These are phyloP conservation scores for Dichotomopilus funicola DNA, from an alignment of 2,329 filamentous ascomycete genomes.

Conservation along the genomic window DNA sequence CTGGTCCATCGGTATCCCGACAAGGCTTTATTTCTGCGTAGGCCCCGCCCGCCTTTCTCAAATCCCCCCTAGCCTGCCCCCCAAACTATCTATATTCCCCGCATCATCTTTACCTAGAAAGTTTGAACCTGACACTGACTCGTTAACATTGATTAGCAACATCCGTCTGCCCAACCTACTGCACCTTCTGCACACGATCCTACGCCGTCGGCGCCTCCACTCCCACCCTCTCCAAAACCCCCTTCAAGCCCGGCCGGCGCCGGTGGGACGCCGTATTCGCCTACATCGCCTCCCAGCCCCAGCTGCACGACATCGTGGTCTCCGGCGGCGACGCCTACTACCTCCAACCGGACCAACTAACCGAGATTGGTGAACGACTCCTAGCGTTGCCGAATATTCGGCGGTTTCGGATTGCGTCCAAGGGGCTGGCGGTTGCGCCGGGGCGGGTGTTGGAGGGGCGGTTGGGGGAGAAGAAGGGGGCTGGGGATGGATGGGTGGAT, in stretches of 20 bases:
- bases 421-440: slow-evolving; percentile 54
- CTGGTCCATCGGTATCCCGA: slow-evolving; percentile 59
- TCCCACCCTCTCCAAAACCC: slow-evolving; percentile 41
- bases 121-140: too few species aligned
- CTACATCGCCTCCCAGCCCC: slow-evolving; percentile 46
- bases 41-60: too few species aligned
- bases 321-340: slow-evolving; percentile 59
- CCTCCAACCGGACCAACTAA: slow-evolving; percentile 45
- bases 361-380: slow-evolving; percentile 47
- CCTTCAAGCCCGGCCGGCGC: slow-evolving; percentile 33
- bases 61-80: neutral
- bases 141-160: slow-evolving; percentile 40
- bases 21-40: slow-evolving; percentile 56
- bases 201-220: slow-evolving; percentile 53
- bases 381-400: slow-evolving; percentile 52
- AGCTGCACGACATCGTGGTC: slow-evolving; percentile 52
- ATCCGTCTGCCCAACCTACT: slow-evolving; percentile 57
- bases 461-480: too few species aligned
- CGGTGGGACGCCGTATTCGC: slow-evolving; percentile 52
- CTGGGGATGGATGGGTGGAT: slow-evolving; percentile 45
- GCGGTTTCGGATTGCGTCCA: slow-evolving; percentile 55
- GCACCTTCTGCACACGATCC: slow-evolving; percentile 55
- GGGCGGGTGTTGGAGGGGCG: slow-evolving; percentile 43
- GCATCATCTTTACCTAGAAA: too few species aligned
- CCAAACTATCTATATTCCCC: too few species aligned